Percentiles rank a stretch among this genome's conserved stretches.
Evolutionary conservation across 1,139 yeast genomes (phyloP).

Genomic region (Diutina catenulata): DNA sequence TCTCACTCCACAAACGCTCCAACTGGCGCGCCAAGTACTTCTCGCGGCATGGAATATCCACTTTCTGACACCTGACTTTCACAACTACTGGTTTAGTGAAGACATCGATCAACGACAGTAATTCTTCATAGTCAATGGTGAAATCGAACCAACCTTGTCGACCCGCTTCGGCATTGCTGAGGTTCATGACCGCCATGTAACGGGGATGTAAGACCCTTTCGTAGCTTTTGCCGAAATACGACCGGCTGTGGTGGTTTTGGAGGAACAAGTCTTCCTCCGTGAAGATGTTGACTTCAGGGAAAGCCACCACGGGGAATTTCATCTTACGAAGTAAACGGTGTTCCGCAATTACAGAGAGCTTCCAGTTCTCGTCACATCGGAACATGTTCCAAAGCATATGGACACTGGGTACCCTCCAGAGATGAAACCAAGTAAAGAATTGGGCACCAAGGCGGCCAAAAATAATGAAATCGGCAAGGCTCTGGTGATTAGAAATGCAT

Average conservation of each 20-base stretch:
- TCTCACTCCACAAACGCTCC: not conserved
- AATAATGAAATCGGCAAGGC: not conserved
- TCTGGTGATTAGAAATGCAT: not conserved
- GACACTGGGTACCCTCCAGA: constrained; percentile 46
- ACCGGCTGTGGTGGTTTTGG: constrained; percentile 39
- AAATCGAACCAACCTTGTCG: constrained; percentile 38
- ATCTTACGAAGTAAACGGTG: constrained; percentile 16
- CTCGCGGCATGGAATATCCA: not conserved
- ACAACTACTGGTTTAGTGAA: not conserved
- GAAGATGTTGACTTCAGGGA: constrained; percentile 67
- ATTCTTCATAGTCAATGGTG: constrained; percentile 30
- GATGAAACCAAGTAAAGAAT: constrained; percentile 49
- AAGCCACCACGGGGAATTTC: constrained; percentile 35
- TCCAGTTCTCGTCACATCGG: constrained; percentile 56
- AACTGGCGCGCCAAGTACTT: not conserved
- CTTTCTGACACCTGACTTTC: not conserved
- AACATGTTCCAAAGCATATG: constrained; percentile 28
- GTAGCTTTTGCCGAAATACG: constrained; percentile 40
- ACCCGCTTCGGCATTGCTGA: constrained; percentile 23
- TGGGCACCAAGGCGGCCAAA: not conserved
- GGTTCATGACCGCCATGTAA: constrained; percentile 39
- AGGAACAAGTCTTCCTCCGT: constrained; percentile 32
- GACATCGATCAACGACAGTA: not conserved
- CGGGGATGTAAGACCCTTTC: constrained; percentile 56
- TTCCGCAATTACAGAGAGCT: constrained; percentile 25